Conservation (phyloP, 2,329 filamentous ascomycete species). For the Fusarium oxysporum region DNA sequence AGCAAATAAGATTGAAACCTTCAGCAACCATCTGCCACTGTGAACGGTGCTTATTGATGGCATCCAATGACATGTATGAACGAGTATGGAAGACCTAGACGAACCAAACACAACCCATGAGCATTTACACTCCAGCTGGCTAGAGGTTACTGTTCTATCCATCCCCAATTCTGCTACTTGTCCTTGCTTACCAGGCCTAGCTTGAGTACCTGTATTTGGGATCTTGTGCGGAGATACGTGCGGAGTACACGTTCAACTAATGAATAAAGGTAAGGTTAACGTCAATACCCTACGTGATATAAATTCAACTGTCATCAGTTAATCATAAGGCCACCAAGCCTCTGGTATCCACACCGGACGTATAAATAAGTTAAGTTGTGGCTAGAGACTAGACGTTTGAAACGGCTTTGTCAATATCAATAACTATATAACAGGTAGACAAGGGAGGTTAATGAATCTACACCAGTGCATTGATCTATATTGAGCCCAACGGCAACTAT, state of each 20-base stretch:
- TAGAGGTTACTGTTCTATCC: not conserved
- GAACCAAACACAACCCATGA: not conserved
- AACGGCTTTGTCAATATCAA: not conserved
- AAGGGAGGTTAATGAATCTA: not conserved
- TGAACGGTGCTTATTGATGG: not conserved
- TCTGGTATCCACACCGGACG: not conserved
- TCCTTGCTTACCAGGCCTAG: not conserved
- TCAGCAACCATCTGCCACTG: constrained; percentile 6
- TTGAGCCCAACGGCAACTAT: not conserved
- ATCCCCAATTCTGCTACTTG: not conserved
- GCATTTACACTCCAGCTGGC: not conserved
- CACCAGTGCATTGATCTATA: not conserved
- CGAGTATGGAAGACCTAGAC: not conserved
- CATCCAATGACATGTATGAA: not conserved
- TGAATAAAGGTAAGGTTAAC: not conserved
- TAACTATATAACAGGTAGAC: not conserved
- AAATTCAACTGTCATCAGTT: not conserved
- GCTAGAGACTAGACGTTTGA: not conserved
- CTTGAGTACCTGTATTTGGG: not conserved
- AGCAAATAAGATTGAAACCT: constrained; percentile 33
- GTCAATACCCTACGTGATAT: not conserved
- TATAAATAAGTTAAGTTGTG: not conserved
- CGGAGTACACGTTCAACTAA: no score
- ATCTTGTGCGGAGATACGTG: not conserved
- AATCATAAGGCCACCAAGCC: not conserved